These are phyloP conservation scores for Penicillium diatomitis DNA, from an alignment of 495 filamentous ascomycete genomes.

Conservation along the genomic window DNA sequence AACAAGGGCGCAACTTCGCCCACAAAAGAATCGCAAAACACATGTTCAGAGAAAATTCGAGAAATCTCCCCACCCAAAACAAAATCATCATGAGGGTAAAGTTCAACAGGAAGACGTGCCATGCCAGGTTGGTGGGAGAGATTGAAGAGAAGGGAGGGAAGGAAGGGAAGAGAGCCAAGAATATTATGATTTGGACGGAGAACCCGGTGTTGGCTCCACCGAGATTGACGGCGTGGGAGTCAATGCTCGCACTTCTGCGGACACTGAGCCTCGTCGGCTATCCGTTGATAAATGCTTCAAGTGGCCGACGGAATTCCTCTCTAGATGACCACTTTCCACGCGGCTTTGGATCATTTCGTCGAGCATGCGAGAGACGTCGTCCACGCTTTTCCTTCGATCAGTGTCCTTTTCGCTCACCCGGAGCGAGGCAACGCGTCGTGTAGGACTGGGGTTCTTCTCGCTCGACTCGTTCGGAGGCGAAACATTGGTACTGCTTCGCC, in stretches of 20 bases:
- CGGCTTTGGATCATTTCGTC: conserved; percentile 92
- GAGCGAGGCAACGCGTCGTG: conserved; percentile 8
- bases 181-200: conserved; percentile 6
- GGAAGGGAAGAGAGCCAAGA: neutral
- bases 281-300: conserved; percentile 35
- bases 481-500: conserved; percentile 18
- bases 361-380: conserved; percentile 82
- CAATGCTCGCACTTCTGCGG: conserved; percentile 19
- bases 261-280: conserved; percentile 29
- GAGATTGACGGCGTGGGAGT: conserved; percentile 12
- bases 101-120: no score
- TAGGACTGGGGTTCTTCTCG: conserved; percentile 15
- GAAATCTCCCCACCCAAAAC: no score
- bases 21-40: no score
- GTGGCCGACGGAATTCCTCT: conserved; percentile 50
- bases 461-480: conserved; percentile 7
- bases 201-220: conserved; percentile 1
- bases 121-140: no score
- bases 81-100: no score
- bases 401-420: conserved; percentile 27
- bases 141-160: no score
- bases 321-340: conserved; percentile 58
- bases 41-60: no score
- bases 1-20: neutral
- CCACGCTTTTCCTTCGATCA: conserved; percentile 58